A percentile compares a stretch with the other conserved stretches of the same genome.
These are phyloP conservation scores for Euclidium syriacum DNA, from an alignment of 345 rosid genomes.

Conservation along the genomic window DNA sequence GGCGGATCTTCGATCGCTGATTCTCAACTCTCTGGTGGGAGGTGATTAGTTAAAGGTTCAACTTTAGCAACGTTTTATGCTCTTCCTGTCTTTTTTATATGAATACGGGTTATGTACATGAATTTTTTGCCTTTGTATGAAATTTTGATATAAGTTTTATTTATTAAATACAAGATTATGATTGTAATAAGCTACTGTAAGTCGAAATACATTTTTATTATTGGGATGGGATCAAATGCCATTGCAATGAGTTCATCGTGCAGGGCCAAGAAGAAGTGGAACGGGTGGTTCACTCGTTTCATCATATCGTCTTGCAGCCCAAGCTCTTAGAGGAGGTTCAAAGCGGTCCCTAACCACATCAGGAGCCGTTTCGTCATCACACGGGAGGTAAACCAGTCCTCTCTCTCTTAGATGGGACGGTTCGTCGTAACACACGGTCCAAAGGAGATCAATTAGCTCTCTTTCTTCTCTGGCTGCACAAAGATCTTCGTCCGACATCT, in stretches of 20 bases:
- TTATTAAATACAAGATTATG: neutral
- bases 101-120: constrained; percentile 10
- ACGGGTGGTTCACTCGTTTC: constrained; percentile 13
- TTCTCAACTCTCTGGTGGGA: constrained; percentile 29
- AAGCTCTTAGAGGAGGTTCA: constrained; percentile 77
- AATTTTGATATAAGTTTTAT: neutral
- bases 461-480: constrained; percentile 81
- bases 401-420: constrained; percentile 62
- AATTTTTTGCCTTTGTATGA: constrained; percentile 14
- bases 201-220: neutral
- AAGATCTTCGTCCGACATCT: constrained; percentile 74
- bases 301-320: constrained; percentile 45
- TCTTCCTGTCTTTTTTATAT: neutral
- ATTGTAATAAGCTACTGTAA: too few relatives aligned
- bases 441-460: constrained; percentile 71
- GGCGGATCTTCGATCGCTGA: constrained; percentile 28
- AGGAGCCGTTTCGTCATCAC: constrained; percentile 63
- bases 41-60: constrained; percentile 5
- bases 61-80: neutral
- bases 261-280: constrained; percentile 57
- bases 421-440: constrained; percentile 64
- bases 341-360: constrained; percentile 73
- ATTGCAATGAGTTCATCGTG: constrained; percentile 27
- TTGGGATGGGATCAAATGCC: neutral
- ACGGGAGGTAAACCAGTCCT: constrained; percentile 73